Evolutionary conservation across 176 grass and related monocot genomes (phyloP).

Genomic region (Raddia distichophylla): DNA sequence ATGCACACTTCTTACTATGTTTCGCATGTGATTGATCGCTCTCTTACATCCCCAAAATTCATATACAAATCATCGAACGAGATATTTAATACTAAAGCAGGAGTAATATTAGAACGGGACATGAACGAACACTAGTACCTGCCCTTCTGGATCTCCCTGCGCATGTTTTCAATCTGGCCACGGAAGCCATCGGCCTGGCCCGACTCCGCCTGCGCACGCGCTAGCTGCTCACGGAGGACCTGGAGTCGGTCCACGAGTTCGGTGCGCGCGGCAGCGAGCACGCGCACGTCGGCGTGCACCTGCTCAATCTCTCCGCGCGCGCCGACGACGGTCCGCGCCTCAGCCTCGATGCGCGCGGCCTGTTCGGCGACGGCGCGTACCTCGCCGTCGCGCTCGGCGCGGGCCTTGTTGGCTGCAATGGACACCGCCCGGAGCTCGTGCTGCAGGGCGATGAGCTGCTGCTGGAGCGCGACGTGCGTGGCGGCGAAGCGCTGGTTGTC

Average conservation of each 20-base stretch:
- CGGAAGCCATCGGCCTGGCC: slow-evolving; percentile 39
- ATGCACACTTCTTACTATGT: neutral
- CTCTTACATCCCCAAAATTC: slow-evolving; percentile 1
- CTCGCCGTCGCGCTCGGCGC: slow-evolving; percentile 54
- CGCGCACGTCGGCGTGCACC: slow-evolving; percentile 64
- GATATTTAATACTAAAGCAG: neutral
- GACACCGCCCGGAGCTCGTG: slow-evolving; percentile 71
- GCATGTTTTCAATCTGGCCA: slow-evolving; percentile 79
- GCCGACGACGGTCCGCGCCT: slow-evolving; percentile 47
- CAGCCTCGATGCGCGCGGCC: slow-evolving; percentile 61
- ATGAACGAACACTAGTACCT: slow-evolving; percentile 53
- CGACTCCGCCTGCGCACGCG: slow-evolving; percentile 47
- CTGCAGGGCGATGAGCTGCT: slow-evolving; percentile 71
- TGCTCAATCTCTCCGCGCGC: slow-evolving; percentile 55
- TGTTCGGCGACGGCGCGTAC: slow-evolving; percentile 51
- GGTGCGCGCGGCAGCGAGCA: slow-evolving; percentile 39
- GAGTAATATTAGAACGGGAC: neutral
- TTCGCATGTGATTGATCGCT: slow-evolving; percentile 1
- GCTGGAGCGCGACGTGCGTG: slow-evolving; percentile 85
- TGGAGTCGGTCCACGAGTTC: slow-evolving; percentile 64
- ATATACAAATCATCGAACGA: neutral
- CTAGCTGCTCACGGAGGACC: slow-evolving; percentile 47
- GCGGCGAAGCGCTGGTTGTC: slow-evolving; percentile 95
- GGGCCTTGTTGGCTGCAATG: slow-evolving; percentile 44
- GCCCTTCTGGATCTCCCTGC: slow-evolving; percentile 90